These are phyloP conservation scores for Neurospora sp. DNA, from an alignment of 2,329 filamentous ascomycete species.

Conservation along the genomic window DNA sequence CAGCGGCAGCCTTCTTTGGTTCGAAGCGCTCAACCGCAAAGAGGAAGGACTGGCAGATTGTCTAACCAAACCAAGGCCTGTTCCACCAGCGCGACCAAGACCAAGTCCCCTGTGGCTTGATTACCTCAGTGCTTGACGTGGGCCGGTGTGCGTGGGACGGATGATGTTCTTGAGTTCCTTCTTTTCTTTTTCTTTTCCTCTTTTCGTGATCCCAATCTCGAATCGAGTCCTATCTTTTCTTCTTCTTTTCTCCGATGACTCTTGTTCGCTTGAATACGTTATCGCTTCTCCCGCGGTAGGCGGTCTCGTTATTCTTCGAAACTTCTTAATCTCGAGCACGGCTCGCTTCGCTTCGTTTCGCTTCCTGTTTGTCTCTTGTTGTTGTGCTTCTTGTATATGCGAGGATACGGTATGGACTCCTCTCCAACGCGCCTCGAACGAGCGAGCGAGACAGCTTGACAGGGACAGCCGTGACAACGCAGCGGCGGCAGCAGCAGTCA, in stretches of 20 bases:
- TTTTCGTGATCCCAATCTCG: background rate
- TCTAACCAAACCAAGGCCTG: conserved; percentile 1
- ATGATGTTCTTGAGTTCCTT: conserved; percentile 4
- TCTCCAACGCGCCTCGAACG: background rate
- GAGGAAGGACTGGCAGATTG: conserved; percentile 9
- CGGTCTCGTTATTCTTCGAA: conserved; percentile 6
- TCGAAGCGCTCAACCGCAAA: conserved; percentile 14
- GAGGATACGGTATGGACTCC: background rate
- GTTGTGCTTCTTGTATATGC: background rate
- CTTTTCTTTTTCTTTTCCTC: conserved; percentile 4
- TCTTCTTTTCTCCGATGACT: conserved; percentile 5
- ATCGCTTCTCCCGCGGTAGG: conserved; percentile 1
- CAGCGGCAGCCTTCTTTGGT: conserved; percentile 16
- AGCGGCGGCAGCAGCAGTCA: background rate
- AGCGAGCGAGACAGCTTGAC: background rate
- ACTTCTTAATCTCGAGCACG: conserved; percentile 7
- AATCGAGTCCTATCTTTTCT: conserved; percentile 3
- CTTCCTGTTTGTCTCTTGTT: background rate
- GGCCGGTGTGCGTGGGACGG: background rate
- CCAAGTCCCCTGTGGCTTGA: conserved; percentile 11
- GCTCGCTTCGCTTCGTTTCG: conserved; percentile 7
- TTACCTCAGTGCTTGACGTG: conserved; percentile 6
- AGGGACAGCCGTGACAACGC: background rate
- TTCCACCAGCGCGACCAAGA: conserved; percentile 11
- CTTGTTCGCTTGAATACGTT: background rate